Base-by-base conservation (phyloP, 2,329 filamentous ascomycete genomes). In the Talaromyces sp. region DNA sequence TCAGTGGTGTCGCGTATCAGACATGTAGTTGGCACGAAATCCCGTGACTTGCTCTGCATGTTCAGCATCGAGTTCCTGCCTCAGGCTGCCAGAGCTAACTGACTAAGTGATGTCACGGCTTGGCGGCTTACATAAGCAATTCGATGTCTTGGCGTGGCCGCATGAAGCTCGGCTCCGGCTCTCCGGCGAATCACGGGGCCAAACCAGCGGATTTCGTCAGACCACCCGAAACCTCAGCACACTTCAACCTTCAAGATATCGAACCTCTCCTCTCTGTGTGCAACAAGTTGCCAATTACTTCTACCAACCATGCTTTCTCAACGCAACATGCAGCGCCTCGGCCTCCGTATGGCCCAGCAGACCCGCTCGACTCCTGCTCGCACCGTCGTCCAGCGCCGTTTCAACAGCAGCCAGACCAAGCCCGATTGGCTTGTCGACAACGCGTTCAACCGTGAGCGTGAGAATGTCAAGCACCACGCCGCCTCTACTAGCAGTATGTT, bases 401-500 rank as follows among this genome's bases (percentile, higher is more conserved):
- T 90, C 69, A 87, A 86, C 73, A 86, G 83, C 79, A 80, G 82
- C 68, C 74, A 78, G 63, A 70, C 75, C 64, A 80, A 81, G 67
- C 77, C 76, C 67, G 80, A 89, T 48, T 85, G 87, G 69, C 73
- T 81, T 59, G 81, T 81, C 75, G 89, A 96, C 80, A 97, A 96
- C 79, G 85, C 86, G 71, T 99, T 97, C 84, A 87, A 95, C 81
- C 87, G 88, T 70, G 94, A 99, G 84, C 86, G 94, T 74, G 81
- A 86, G 74, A 89, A 89, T 70, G 89, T 96, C 73, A 92, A 95
- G 83, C 86, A 91, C 69, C 94, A 99, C 77, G 94, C 94, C 70
- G 85, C 81, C 66, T 83, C 83, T 71, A 94, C 90, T 66, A 89
- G 88, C 77, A 88, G 92, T 97, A 73, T 75, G 88, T 83, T 57